phyloP scores from a whole-genome alignment of 345 rosid genomes.

The Luvunga scandens region DNA sequence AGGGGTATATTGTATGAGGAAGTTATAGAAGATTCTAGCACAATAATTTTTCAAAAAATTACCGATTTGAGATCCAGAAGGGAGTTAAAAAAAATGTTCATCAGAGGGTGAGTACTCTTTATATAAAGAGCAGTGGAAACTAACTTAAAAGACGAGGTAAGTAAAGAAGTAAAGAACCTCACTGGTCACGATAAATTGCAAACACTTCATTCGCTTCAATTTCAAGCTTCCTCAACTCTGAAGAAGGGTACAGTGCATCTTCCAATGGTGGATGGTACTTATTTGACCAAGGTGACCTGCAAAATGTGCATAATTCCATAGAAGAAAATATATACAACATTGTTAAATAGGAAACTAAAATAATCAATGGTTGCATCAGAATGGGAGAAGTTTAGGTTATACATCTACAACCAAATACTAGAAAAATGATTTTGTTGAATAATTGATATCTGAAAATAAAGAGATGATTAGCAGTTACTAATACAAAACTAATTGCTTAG shows the following conservation, averaged over 20 bases:
- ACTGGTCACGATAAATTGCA: constrained; percentile 96
- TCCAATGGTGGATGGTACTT: constrained; percentile 74
- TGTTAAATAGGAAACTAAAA: background rate
- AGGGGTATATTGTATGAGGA: background rate
- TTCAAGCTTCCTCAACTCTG: constrained; percentile 82
- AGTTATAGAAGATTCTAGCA: background rate
- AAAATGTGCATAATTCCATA: constrained; percentile 17
- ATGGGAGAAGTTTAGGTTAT: background rate
- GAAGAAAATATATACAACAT: background rate
- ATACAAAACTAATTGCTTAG: background rate
- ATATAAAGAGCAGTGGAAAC: background rate
- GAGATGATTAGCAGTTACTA: background rate
- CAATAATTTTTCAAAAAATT: background rate
- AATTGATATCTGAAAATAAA: background rate
- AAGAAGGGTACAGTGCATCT: constrained; percentile 78
- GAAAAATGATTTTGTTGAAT: background rate
- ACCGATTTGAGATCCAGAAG: background rate
- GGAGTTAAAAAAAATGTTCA: background rate
- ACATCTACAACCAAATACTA: background rate
- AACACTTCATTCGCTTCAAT: constrained; percentile 89
- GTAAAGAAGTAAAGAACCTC: constrained; percentile 94
- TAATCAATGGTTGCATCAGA: background rate
- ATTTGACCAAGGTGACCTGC: constrained; percentile 95
- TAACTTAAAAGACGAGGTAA: constrained; percentile 52
- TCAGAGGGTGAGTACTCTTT: background rate